These are phyloP conservation scores for Psilocybe sp. DNA, from an alignment of 768 basidiomycete species.

Conservation along the genomic window DNA sequence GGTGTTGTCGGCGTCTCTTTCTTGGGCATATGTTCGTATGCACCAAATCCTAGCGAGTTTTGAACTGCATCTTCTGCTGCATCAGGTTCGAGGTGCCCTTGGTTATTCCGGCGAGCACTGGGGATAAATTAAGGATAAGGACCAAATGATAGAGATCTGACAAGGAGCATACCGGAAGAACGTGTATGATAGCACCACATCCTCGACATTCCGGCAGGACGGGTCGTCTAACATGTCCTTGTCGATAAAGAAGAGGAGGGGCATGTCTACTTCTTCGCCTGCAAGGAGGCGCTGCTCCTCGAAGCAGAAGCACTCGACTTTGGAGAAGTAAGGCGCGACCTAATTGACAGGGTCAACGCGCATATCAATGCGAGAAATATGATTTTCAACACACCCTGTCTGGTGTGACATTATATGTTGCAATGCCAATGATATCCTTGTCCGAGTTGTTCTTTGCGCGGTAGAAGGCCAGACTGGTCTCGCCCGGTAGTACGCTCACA, in stretches of 20 bases:
- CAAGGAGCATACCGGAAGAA: slow-evolving; percentile 79
- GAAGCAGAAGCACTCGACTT: slow-evolving; percentile 99
- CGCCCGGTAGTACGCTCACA: slow-evolving; percentile 90
- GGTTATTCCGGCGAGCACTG: slow-evolving; percentile 83
- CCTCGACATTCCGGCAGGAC: slow-evolving; percentile 78
- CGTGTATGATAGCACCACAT: slow-evolving; percentile 93
- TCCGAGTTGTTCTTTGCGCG: slow-evolving; percentile 83
- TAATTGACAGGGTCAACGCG: slow-evolving; percentile 24
- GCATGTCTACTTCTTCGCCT: slow-evolving; percentile 97
- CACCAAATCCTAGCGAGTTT: slow-evolving; percentile 72
- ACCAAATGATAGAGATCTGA: background rate
- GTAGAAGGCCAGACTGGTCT: slow-evolving; percentile 96
- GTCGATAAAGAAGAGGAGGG: slow-evolving; percentile 98
- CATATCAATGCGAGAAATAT: no score
- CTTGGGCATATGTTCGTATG: slow-evolving; percentile 55
- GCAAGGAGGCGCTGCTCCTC: slow-evolving; percentile 96
- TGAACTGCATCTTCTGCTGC: slow-evolving; percentile 78
- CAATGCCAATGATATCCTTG: slow-evolving; percentile 94
- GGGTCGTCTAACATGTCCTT: slow-evolving; percentile 95
- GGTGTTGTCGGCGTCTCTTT: slow-evolving; percentile 17
- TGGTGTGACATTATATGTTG: slow-evolving; percentile 99
- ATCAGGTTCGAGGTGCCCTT: slow-evolving; percentile 89
- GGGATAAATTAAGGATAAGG: background rate
- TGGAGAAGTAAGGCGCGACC: slow-evolving; percentile 98
- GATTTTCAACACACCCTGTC: no score